Percentiles rank a stretch among this genome's conserved stretches.
Evolutionary conservation across 257 asterid genomes (phyloP).

Genomic region (Parsonsia alboflavescens): DNA sequence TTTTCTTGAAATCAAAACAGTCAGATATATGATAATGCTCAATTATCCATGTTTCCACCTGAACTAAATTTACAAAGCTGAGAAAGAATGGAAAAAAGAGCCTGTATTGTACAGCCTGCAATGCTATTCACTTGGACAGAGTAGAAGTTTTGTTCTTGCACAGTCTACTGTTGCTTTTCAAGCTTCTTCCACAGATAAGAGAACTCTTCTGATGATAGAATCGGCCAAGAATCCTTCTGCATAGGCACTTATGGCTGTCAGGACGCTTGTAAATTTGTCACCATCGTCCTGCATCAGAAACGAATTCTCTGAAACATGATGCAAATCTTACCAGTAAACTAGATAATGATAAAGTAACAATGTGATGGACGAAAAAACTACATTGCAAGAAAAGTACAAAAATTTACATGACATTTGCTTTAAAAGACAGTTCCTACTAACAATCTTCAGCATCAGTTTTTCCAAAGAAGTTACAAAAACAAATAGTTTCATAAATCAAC

Average conservation of each 20-base stretch:
- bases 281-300: conserved; percentile 67
- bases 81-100: background rate
- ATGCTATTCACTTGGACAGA: background rate
- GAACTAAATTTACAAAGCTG: background rate
- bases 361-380: background rate
- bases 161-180: conserved; percentile 32
- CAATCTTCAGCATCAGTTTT: background rate
- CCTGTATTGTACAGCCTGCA: background rate
- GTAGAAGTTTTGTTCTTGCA: background rate
- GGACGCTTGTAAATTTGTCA: conserved; percentile 78
- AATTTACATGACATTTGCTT: background rate
- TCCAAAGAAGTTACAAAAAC: background rate
- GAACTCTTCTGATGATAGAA: conserved; percentile 66
- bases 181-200: conserved; percentile 84
- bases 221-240: conserved; percentile 96
- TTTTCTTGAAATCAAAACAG: background rate
- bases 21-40: background rate
- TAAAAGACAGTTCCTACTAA: too few relatives aligned
- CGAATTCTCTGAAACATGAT: background rate
- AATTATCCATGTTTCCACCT: background rate
- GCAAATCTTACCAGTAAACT: background rate
- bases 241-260: conserved; percentile 83
- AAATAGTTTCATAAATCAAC: background rate
- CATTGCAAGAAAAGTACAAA: background rate
- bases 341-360: background rate